Percentiles rank a stretch among this genome's conserved stretches.
Conservation (phyloP, 2,329 filamentous ascomycete genomes). For the Coniochaeta sp. region DNA sequence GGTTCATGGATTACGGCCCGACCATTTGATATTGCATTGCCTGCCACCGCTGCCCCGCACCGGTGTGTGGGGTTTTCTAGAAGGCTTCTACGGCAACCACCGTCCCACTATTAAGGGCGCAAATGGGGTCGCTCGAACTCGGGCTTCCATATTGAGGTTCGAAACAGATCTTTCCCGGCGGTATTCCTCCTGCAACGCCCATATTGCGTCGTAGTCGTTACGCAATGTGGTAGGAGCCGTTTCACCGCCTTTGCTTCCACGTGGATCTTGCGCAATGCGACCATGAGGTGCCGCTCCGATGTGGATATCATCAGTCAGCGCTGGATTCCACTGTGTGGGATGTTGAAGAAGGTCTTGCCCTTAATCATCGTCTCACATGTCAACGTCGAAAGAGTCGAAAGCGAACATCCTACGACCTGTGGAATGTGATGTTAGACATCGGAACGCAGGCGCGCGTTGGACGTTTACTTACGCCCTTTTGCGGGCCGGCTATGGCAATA, state of each 20-base stretch:
- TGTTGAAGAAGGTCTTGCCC: neutral
- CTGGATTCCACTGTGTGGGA: neutral
- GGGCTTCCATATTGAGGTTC: neutral
- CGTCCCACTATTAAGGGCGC: neutral
- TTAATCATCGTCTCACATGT: neutral
- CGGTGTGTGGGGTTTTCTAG: neutral
- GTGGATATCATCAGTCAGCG: neutral
- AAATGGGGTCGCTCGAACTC: neutral
- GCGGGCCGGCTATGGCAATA: too few relatives aligned
- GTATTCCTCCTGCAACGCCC: neutral
- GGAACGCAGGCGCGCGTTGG: too few relatives aligned
- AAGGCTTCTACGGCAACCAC: neutral
- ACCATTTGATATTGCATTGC: neutral
- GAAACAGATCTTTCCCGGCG: neutral
- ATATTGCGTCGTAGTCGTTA: neutral
- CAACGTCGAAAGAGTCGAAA: too few relatives aligned
- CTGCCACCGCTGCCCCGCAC: neutral
- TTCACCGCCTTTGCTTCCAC: neutral
- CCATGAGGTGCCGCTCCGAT: neutral
- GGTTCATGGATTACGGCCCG: neutral
- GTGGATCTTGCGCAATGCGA: neutral
- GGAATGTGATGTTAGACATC: too few relatives aligned
- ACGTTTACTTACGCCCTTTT: too few relatives aligned
- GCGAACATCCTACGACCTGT: too few relatives aligned
- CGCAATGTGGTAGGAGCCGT: neutral